phyloP scores from a whole-genome alignment of 2,329 filamentous ascomycete genomes.

The Colletotrichum karsti region DNA sequence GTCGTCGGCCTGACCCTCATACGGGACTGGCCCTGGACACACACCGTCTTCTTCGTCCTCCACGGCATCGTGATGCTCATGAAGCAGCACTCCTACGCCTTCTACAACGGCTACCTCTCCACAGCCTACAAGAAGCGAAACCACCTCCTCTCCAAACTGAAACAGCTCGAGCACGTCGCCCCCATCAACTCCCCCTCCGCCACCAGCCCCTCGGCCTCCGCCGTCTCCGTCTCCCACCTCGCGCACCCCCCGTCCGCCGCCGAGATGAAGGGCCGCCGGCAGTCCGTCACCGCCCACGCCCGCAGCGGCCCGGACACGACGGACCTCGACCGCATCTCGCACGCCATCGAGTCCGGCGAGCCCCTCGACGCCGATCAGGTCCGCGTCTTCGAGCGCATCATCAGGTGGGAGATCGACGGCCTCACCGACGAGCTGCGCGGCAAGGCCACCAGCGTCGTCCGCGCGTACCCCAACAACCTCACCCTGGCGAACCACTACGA shows the following conservation, averaged over 20 bases:
- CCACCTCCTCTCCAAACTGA: constrained; percentile 56
- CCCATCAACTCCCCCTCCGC: constrained; percentile 52
- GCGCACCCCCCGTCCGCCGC: constrained; percentile 47
- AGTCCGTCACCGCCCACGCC: constrained; percentile 44
- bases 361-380: constrained; percentile 71
- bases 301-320: constrained; percentile 45
- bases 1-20: constrained; percentile 73
- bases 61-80: constrained; percentile 81
- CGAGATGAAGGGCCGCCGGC: constrained; percentile 46
- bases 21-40: constrained; percentile 84
- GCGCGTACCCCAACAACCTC: constrained; percentile 75
- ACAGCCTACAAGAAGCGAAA: constrained; percentile 62
- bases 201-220: constrained; percentile 49
- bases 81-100: constrained; percentile 85
- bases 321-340: constrained; percentile 68
- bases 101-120: constrained; percentile 80
- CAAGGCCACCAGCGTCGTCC: constrained; percentile 59
- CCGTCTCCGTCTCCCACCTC: constrained; percentile 56
- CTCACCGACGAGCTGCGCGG: constrained; percentile 72
- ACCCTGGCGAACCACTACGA: constrained; percentile 72
- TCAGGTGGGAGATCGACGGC: constrained; percentile 72
- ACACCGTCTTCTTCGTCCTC: constrained; percentile 80
- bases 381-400: constrained; percentile 68
- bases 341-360: constrained; percentile 67
- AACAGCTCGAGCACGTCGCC: constrained; percentile 64